Evolutionary conservation across 306 rosid species (phyloP).

Genomic region (Cicer bijugum): DNA sequence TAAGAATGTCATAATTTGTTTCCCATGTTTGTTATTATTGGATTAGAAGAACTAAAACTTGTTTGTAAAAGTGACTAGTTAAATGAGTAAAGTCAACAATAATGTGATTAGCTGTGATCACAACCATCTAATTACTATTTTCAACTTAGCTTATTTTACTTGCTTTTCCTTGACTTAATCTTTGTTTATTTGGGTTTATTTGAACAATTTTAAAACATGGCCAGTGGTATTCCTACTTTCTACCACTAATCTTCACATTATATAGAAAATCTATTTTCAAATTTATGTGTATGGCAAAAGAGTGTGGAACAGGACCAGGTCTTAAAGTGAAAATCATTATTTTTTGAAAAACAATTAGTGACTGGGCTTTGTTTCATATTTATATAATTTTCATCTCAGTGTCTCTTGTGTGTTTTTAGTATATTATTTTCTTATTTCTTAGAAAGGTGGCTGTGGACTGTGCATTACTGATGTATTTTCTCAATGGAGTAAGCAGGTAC

Average conservation of each 20-base stretch:
- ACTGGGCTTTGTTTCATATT: background rate
- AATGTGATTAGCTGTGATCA: slow-evolving; percentile 3
- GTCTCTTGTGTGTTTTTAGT: slow-evolving; percentile 7
- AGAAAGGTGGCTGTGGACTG: background rate
- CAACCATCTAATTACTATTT: background rate
- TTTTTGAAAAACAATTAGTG: background rate
- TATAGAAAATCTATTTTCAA: slow-evolving; percentile 8
- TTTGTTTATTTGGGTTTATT: background rate
- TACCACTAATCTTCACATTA: slow-evolving; percentile 5
- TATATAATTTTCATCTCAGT: background rate
- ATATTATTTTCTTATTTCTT: slow-evolving; percentile 2
- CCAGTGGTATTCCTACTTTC: background rate
- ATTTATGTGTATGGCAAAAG: background rate
- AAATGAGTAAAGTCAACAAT: slow-evolving; percentile 12
- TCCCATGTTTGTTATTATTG: background rate
- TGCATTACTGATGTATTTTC: slow-evolving; percentile 10
- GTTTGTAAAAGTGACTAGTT: background rate
- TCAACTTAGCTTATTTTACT: slow-evolving; percentile 5
- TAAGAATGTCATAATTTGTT: background rate
- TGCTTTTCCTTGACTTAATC: background rate
- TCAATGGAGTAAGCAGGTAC: slow-evolving; percentile 54
- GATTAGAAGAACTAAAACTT: background rate
- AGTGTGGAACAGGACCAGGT: slow-evolving; percentile 2
- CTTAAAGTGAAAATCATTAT: background rate
- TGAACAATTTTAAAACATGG: slow-evolving; percentile 4